phyloP scores from a whole-genome alignment of 2,329 filamentous ascomycete species.

The Verticillium klebahnii region DNA sequence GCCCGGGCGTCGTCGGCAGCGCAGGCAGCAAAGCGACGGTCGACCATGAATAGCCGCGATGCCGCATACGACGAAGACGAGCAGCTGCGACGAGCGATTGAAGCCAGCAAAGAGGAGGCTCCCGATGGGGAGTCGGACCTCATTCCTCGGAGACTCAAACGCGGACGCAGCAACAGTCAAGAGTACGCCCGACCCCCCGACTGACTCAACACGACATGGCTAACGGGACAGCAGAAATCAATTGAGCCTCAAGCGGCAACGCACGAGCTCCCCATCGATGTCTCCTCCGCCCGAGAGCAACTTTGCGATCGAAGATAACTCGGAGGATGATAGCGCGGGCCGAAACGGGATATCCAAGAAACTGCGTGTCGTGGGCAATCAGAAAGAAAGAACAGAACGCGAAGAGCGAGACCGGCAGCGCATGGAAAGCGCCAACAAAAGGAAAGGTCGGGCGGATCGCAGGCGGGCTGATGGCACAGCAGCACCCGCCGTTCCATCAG shows the following conservation, averaged over 20 bases:
- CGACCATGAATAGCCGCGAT: slow-evolving; percentile 95
- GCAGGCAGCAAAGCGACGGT: slow-evolving; percentile 74
- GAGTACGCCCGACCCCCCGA: slow-evolving; percentile 62
- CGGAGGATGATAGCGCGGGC: slow-evolving; percentile 61
- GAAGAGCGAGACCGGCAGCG: slow-evolving; percentile 73
- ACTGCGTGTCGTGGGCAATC: slow-evolving; percentile 53
- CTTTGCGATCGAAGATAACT: slow-evolving; percentile 54
- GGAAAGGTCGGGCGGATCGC: slow-evolving; percentile 77
- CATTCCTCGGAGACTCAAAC: slow-evolving; percentile 63
- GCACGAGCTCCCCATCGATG: slow-evolving; percentile 72
- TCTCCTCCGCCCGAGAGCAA: slow-evolving; percentile 51
- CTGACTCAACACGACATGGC: neutral
- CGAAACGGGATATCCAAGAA: slow-evolving; percentile 54
- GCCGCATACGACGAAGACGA: slow-evolving; percentile 96
- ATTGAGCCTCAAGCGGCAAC: slow-evolving; percentile 71
- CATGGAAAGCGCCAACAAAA: slow-evolving; percentile 70
- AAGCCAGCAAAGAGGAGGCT: slow-evolving; percentile 81
- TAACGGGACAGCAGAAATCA: slow-evolving; percentile 52
- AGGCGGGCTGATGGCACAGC: slow-evolving; percentile 73
- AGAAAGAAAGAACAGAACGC: slow-evolving; percentile 59
- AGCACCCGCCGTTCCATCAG: neutral
- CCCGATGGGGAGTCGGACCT: slow-evolving; percentile 44
- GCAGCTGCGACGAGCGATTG: slow-evolving; percentile 80
- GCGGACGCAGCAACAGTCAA: slow-evolving; percentile 86
- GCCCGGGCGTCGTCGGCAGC: slow-evolving; percentile 45